These are phyloP conservation scores for Talaromyces adpressus DNA, from an alignment of 495 filamentous ascomycete species.

Conservation along the genomic window DNA sequence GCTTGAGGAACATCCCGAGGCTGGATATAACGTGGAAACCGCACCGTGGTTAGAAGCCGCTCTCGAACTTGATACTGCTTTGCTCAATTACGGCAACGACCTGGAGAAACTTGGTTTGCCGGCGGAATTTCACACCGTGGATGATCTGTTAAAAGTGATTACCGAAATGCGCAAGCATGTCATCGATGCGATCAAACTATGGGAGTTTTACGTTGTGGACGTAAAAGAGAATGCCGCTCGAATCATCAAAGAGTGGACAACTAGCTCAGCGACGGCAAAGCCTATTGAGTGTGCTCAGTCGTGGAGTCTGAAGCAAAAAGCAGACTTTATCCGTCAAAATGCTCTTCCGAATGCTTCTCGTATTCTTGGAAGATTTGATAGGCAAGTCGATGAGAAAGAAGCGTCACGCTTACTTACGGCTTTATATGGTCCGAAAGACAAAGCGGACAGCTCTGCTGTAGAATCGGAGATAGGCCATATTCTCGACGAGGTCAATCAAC, in stretches of 20 bases:
- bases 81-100: constrained; percentile 69
- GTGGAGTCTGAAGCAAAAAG: constrained; percentile 50
- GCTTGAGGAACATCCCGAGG: constrained; percentile 91
- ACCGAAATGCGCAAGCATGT: constrained; percentile 74
- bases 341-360: constrained; percentile 62
- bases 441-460: constrained; percentile 29
- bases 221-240: constrained; percentile 64
- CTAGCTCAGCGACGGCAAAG: constrained; percentile 18
- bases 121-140: constrained; percentile 57
- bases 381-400: constrained; percentile 56
- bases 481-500: constrained; percentile 78
- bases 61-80: constrained; percentile 74
- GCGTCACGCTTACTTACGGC: constrained; percentile 63
- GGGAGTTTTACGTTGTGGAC: constrained; percentile 89
- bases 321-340: constrained; percentile 51
- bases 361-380: constrained; percentile 70
- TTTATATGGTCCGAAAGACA: constrained; percentile 61
- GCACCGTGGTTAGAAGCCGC: constrained; percentile 91
- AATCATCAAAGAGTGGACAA: constrained; percentile 64
- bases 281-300: constrained; percentile 34
- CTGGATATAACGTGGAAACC: constrained; percentile 89
- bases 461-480: constrained; percentile 49
- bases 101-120: constrained; percentile 65
- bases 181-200: constrained; percentile 67
- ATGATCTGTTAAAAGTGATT: constrained; percentile 80